Conservation (phyloP, 2,329 filamentous ascomycete species). For the Rhytidhysteron rufulum region DNA sequence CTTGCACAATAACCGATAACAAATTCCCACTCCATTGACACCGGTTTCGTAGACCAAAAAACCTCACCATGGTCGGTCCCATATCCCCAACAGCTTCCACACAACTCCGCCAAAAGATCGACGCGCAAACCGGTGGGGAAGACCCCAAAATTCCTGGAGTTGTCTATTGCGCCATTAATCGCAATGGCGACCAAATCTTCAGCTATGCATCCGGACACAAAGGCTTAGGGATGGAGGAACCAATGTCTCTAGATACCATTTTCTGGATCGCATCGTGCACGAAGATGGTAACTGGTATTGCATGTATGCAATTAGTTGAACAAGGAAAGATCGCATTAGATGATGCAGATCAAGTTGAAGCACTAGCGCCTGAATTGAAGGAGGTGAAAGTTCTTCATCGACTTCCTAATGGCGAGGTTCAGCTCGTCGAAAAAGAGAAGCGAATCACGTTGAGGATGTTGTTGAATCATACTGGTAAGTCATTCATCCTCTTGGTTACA, state of each 20-base stretch:
- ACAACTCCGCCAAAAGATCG: too few species aligned
- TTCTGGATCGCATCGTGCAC: conserved; percentile 39
- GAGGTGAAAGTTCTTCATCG: conserved; percentile 35
- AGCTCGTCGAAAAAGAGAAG: conserved; percentile 35
- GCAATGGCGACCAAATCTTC: conserved; percentile 39
- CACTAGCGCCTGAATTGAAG: conserved; percentile 29
- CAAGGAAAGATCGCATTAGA: conserved; percentile 27
- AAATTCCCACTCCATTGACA: too few species aligned
- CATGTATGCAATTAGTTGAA: conserved; percentile 32
- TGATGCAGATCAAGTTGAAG: conserved; percentile 21
- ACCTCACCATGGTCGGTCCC: too few species aligned
- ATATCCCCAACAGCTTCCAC: too few species aligned
- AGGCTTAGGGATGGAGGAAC: conserved; percentile 39
- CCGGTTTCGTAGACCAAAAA: too few species aligned
- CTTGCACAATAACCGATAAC: too few species aligned
- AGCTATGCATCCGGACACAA: conserved; percentile 41
- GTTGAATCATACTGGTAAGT: conserved; percentile 39
- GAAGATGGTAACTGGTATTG: conserved; percentile 35
- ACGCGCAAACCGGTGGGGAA: too few species aligned
- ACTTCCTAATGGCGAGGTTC: conserved; percentile 27
- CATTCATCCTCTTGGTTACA: not conserved
- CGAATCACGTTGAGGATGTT: conserved; percentile 50
- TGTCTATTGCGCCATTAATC: conserved; percentile 45
- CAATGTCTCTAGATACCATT: conserved; percentile 56
- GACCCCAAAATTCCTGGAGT: too few species aligned